Evolutionary conservation across 2,329 filamentous ascomycete genomes (phyloP).

Genomic region (Tolypocladium cylindrosporum): DNA sequence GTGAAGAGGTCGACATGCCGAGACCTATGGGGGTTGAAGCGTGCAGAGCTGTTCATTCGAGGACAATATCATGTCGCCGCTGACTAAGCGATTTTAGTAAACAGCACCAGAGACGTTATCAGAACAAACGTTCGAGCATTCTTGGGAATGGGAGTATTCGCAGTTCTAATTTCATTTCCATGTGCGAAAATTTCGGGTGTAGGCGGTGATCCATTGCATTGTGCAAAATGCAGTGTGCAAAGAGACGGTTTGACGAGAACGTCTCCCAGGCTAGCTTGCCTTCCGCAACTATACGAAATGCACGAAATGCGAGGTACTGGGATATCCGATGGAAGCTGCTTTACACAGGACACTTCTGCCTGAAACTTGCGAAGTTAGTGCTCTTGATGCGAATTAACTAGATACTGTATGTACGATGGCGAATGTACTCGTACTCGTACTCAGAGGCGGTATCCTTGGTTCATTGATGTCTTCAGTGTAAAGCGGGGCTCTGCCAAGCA

Average conservation of each 20-base stretch:
- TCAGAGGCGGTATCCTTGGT: too few species aligned
- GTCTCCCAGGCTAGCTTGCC: too few species aligned
- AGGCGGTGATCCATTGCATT: not conserved
- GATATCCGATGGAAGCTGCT: not conserved
- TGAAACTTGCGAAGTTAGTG: not conserved
- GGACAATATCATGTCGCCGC: not conserved
- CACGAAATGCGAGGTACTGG: not conserved
- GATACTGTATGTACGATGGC: too few species aligned
- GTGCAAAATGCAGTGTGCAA: not conserved
- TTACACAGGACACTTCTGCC: not conserved
- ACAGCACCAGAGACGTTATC: not conserved
- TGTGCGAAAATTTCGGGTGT: not conserved
- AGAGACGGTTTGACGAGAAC: not conserved
- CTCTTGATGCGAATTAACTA: not conserved
- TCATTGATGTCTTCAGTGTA: too few species aligned
- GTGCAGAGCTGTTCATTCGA: not conserved
- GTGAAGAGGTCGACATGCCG: constrained; percentile 20
- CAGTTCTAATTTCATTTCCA: not conserved
- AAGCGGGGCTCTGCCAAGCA: too few species aligned
- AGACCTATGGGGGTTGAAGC: not conserved
- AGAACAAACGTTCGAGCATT: not conserved
- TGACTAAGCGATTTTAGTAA: constrained; percentile 2
- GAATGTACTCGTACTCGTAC: too few species aligned
- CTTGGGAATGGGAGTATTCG: not conserved
- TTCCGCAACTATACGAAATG: too few species aligned